Evolutionary conservation across 805 yeast species (phyloP).

Genomic region (Wickerhamiella qilinensis): DNA sequence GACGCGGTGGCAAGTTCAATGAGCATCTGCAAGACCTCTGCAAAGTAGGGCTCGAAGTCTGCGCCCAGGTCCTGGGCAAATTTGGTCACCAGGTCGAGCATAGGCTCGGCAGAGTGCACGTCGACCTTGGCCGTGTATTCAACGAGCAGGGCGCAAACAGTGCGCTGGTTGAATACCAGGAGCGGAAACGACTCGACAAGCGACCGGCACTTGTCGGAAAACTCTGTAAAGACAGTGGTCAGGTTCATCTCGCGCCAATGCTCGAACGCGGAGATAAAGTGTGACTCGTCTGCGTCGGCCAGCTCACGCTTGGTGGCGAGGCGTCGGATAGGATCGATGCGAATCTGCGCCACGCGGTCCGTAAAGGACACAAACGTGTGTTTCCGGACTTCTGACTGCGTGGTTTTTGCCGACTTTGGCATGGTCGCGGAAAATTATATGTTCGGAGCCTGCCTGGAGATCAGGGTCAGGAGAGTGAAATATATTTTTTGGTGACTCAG

Average conservation of each 20-base stretch:
- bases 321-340: constrained; percentile 51
- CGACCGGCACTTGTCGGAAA: constrained; percentile 38
- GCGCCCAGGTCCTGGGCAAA: constrained; percentile 86
- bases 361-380: constrained; percentile 49
- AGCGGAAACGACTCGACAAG: constrained; percentile 62
- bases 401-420: too few species aligned
- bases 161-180: constrained; percentile 50
- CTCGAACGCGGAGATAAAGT: constrained; percentile 59
- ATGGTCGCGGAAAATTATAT: too few species aligned
- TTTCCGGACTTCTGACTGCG: constrained; percentile 7
- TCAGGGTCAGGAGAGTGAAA: too few species aligned
- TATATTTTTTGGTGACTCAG: too few species aligned
- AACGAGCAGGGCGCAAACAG: constrained; percentile 39
- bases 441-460: too few species aligned
- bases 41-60: constrained; percentile 65
- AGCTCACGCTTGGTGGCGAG: constrained; percentile 11
- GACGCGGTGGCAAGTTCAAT: constrained; percentile 29
- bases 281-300: constrained; percentile 32
- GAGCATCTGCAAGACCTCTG: constrained; percentile 33
- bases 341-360: constrained; percentile 68
- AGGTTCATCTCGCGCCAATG: constrained; percentile 83
- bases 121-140: constrained; percentile 40
- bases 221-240: constrained; percentile 52
- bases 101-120: constrained; percentile 57
- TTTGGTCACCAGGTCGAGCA: constrained; percentile 65